phyloP scores from a whole-genome alignment of 139 green algal species.

The Coelastrella sp. region DNA sequence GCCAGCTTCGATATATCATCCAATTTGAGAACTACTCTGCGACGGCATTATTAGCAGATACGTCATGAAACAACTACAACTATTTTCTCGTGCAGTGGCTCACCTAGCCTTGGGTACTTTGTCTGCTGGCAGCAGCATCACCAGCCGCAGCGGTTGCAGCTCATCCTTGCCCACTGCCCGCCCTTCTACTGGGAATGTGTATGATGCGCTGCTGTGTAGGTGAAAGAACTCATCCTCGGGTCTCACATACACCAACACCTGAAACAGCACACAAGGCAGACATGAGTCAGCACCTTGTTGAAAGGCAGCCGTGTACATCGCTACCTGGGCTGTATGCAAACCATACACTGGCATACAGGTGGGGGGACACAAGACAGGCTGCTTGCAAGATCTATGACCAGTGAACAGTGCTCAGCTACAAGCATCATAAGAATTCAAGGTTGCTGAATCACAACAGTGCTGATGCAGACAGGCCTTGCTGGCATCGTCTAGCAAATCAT shows the following conservation, averaged over 20 bases:
- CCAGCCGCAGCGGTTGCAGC: conserved; percentile 66
- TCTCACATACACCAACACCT: conserved; percentile 79
- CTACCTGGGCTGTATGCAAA: neutral
- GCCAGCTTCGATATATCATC: too few species aligned
- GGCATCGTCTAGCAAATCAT: neutral
- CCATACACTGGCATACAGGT: neutral
- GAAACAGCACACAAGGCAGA: neutral
- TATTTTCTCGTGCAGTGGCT: neutral
- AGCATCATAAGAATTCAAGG: neutral
- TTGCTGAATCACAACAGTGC: neutral
- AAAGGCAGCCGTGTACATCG: neutral
- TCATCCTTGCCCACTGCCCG: conserved; percentile 69
- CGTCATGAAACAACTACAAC: neutral
- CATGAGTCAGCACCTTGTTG: neutral
- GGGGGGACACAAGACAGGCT: neutral
- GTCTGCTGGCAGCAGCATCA: conserved; percentile 63
- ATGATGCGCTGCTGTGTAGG: conserved; percentile 70
- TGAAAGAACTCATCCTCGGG: conserved; percentile 94
- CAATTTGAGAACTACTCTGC: neutral
- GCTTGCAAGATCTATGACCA: neutral
- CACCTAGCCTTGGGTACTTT: conserved; percentile 34
- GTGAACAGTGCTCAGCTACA: neutral
- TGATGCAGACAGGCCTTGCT: neutral
- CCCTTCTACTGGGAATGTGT: conserved; percentile 76
- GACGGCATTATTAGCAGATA: neutral